Evolutionary conservation across 2,329 filamentous ascomycete genomes (phyloP).

Genomic region (Clonostachys rosea): DNA sequence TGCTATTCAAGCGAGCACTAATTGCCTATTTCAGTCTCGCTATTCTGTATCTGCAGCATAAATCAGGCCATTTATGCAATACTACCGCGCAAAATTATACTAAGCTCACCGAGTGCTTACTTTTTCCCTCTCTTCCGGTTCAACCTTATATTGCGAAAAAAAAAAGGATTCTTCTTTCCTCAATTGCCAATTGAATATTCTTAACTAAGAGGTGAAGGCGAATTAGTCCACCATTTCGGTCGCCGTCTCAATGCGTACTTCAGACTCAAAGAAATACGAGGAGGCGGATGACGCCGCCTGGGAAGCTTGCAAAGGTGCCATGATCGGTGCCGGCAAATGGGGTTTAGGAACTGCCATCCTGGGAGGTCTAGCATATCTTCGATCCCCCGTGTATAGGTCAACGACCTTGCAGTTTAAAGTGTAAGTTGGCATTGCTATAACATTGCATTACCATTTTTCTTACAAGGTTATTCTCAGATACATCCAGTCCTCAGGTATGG

Average conservation of each 20-base stretch:
- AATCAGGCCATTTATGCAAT: too few relatives aligned
- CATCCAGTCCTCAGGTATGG: slow-evolving; percentile 81
- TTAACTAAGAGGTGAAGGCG: background rate
- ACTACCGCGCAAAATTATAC: too few relatives aligned
- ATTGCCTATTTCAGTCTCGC: too few relatives aligned
- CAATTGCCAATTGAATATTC: too few relatives aligned
- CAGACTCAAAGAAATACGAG: slow-evolving; percentile 56
- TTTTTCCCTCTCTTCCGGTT: too few relatives aligned
- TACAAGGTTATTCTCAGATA: slow-evolving; percentile 46
- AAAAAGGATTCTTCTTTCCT: too few relatives aligned
- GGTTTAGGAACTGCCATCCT: slow-evolving; percentile 60
- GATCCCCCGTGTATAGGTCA: slow-evolving; percentile 68
- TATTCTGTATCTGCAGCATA: too few relatives aligned
- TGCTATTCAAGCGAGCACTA: too few relatives aligned
- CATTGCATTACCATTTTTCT: background rate
- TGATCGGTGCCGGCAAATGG: slow-evolving; percentile 67
- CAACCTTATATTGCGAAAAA: too few relatives aligned
- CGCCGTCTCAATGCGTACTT: slow-evolving; percentile 32
- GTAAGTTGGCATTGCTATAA: slow-evolving; percentile 36
- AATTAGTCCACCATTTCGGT: background rate
- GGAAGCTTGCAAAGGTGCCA: slow-evolving; percentile 65
- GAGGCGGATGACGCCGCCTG: slow-evolving; percentile 68
- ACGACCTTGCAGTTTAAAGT: slow-evolving; percentile 74
- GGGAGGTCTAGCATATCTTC: slow-evolving; percentile 55
- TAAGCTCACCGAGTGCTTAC: too few relatives aligned